These are phyloP conservation scores for Nannizziopsis barbatae DNA, from an alignment of 2,329 filamentous ascomycete species.

Conservation along the genomic window DNA sequence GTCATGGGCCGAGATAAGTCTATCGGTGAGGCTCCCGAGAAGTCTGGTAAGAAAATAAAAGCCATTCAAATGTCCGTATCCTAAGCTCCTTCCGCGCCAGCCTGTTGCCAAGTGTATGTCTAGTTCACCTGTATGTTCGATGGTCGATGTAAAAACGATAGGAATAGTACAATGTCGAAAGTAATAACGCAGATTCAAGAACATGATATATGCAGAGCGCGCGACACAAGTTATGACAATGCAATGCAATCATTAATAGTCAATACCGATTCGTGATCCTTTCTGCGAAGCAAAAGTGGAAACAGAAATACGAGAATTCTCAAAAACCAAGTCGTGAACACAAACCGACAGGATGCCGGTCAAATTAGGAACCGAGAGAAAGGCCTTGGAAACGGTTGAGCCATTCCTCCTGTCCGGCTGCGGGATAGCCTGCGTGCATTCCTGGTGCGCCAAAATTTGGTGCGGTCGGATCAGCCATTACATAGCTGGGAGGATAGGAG, in stretches of 20 bases:
- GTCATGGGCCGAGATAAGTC: constrained; percentile 9
- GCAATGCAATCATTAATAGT: constrained; percentile 1
- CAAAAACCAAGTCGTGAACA: background rate
- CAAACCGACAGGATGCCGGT: background rate
- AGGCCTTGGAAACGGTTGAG: constrained; percentile 55
- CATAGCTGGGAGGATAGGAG: constrained; percentile 26
- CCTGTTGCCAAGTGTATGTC: constrained; percentile 12
- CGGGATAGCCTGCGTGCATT: constrained; percentile 26
- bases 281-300: background rate
- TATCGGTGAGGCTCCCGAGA: constrained; percentile 5
- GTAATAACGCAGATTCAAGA: background rate
- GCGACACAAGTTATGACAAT: background rate
- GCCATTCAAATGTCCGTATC: constrained; percentile 8
- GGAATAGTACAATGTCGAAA: constrained; percentile 4
- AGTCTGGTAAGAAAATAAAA: constrained; percentile 6
- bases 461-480: constrained; percentile 30
- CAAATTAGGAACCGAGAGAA: constrained; percentile 52
- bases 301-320: background rate
- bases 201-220: background rate
- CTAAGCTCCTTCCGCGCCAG: constrained; percentile 9
- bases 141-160: constrained; percentile 5
- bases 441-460: constrained; percentile 25
- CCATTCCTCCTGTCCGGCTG: constrained; percentile 44
- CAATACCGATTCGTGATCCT: background rate
- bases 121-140: constrained; percentile 12